Conservation (phyloP, 352 stramenopile genomes). For the Paralagenidium karlingii region DNA sequence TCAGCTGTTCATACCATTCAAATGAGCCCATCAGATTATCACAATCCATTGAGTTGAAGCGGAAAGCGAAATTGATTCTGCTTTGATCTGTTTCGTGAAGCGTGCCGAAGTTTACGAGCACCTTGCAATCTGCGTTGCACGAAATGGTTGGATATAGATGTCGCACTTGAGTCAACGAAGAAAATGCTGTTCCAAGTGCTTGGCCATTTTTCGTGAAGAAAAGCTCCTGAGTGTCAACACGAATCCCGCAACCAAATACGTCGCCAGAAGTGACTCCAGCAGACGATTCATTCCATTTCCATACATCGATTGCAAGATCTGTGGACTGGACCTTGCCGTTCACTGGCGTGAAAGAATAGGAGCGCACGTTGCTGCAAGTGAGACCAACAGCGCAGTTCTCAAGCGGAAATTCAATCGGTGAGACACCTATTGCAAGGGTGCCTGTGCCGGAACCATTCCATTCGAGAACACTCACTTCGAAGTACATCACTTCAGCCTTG, state of each 20-base stretch:
- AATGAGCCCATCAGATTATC: conserved; percentile 79
- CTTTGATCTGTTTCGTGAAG: conserved; percentile 13
- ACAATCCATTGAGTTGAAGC: conserved; percentile 72
- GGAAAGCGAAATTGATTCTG: conserved; percentile 59
- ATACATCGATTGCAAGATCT: conserved; percentile 42
- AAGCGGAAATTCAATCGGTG: conserved; percentile 46
- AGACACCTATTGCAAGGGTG: conserved; percentile 46
- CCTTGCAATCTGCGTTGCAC: conserved; percentile 52
- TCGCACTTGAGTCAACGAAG: conserved; percentile 26
- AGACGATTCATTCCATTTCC: conserved; percentile 51
- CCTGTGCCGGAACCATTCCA: conserved; percentile 21
- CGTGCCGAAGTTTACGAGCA: conserved; percentile 63
- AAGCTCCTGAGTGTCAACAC: conserved; percentile 66
- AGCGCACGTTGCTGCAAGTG: conserved; percentile 17
- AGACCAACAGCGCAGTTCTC: conserved; percentile 47
- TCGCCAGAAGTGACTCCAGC: conserved; percentile 34
- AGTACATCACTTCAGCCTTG: conserved; percentile 73
- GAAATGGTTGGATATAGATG: conserved; percentile 69
- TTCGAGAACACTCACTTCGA: conserved; percentile 62
- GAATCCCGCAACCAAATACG: conserved; percentile 65
- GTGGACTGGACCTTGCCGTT: conserved; percentile 57
- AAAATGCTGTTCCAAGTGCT: conserved; percentile 66
- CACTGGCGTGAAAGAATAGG: conserved; percentile 56
- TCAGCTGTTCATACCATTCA: conserved; percentile 80
- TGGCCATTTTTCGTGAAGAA: conserved; percentile 83